Conservation (phyloP, 1,284 basidiomycete genomes). For the Rhizoctonia solani region DNA sequence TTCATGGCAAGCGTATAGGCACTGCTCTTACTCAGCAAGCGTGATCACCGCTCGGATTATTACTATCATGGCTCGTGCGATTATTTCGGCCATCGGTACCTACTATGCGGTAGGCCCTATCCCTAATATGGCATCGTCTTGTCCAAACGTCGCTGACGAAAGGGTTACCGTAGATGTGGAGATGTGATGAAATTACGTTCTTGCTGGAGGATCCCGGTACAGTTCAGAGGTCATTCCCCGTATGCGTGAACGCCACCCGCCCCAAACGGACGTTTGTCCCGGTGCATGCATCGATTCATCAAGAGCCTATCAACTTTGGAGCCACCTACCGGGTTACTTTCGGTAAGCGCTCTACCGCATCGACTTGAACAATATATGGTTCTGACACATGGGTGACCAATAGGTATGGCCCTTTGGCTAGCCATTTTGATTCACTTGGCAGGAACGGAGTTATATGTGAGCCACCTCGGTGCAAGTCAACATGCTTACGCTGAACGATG, state of each 20-base stretch:
- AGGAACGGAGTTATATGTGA: slow-evolving; percentile 37
- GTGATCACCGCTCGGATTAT: slow-evolving; percentile 37
- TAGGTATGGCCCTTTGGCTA: slow-evolving; percentile 37
- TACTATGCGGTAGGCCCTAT: slow-evolving; percentile 36
- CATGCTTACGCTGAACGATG: not conserved
- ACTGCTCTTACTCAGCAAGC: slow-evolving; percentile 31
- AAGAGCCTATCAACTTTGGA: slow-evolving; percentile 35
- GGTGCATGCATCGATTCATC: slow-evolving; percentile 35
- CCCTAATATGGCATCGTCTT: not conserved
- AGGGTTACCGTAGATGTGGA: slow-evolving; percentile 34
- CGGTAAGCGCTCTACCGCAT: slow-evolving; percentile 12
- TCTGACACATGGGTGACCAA: too few relatives aligned
- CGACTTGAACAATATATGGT: too few relatives aligned
- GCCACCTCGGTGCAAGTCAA: not conserved
- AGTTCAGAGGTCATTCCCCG: slow-evolving; percentile 17
- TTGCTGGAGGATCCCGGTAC: slow-evolving; percentile 15
- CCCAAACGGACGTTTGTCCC: slow-evolving; percentile 26
- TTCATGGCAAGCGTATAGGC: slow-evolving; percentile 12
- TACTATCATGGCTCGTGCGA: slow-evolving; percentile 33
- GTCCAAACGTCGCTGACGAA: not conserved
- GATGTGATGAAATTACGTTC: slow-evolving; percentile 36
- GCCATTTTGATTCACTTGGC: slow-evolving; percentile 37
- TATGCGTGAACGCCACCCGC: slow-evolving; percentile 33
- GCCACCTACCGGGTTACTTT: slow-evolving; percentile 33
- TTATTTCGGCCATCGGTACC: slow-evolving; percentile 33